phyloP scores from a whole-genome alignment of 2,329 filamentous ascomycete species.

The Gremmenia infestans region DNA sequence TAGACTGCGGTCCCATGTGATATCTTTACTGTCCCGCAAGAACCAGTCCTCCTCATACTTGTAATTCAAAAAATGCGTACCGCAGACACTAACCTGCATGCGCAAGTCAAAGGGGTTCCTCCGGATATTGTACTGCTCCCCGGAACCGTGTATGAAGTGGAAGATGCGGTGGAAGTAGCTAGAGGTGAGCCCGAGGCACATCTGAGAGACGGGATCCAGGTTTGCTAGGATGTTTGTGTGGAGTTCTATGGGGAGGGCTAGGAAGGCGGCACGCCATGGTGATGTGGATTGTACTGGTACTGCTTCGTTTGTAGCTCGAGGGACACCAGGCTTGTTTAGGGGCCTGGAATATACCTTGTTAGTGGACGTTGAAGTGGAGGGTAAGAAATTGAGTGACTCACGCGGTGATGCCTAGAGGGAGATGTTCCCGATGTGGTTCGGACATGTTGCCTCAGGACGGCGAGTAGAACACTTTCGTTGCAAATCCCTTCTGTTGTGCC shows the following conservation, averaged over 20 bases:
- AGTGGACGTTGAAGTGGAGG: too few relatives aligned
- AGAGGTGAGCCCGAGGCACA: constrained; percentile 7
- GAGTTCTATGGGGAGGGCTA: constrained; percentile 1
- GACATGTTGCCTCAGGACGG: too few relatives aligned
- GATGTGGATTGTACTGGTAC: too few relatives aligned
- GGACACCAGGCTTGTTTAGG: too few relatives aligned
- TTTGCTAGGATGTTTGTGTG: neutral
- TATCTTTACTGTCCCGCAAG: neutral
- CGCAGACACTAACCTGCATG: constrained; percentile 1
- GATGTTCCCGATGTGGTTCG: too few relatives aligned
- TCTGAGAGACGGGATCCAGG: constrained; percentile 7
- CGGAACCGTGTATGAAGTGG: neutral
- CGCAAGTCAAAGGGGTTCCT: neutral
- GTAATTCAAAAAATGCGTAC: neutral
- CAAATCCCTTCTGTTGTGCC: too few relatives aligned
- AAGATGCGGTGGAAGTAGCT: neutral
- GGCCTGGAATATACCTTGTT: too few relatives aligned
- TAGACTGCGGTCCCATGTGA: neutral
- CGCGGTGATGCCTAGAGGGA: too few relatives aligned
- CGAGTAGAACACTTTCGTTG: too few relatives aligned
- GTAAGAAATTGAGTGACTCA: too few relatives aligned
- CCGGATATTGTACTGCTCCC: neutral
- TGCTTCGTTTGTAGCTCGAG: too few relatives aligned
- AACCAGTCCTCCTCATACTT: neutral
- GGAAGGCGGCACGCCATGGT: neutral